Base-by-base conservation (phyloP, 2,329 filamentous ascomycete species). In the Pseudocercospora fuligena region DNA sequence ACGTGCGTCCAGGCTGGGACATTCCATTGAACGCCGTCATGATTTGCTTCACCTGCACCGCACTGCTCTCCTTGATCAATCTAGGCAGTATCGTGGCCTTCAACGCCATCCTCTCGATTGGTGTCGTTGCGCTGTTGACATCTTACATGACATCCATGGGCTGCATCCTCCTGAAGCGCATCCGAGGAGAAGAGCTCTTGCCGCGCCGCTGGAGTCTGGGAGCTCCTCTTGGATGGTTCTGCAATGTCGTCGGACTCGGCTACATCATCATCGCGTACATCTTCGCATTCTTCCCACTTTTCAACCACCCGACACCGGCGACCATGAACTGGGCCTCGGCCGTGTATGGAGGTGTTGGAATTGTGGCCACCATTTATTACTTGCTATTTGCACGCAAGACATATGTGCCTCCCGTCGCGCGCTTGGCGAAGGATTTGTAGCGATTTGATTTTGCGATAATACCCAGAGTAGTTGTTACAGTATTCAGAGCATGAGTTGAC, bases 21-120 rank as follows among this genome's bases (percentile, higher is more conserved):
- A 70, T 77, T 29, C 75, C 75, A 1, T 54, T 75, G 23, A 76
- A 75, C 27, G 70, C 75, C 11, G 73, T 76, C 66, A 47, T 69
- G 6, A 61, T 72, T 21, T 68, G 67, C 63, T 71, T 72, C 60
- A 58, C 53, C 60, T 68, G 66, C 69, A 70, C 74, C 2, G 63
- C 69, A 4, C 62, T 73, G 3, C 63, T 74, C 25, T 72, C 71
- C 23, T 60, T 73, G 36, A 70, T 72, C 49, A 79, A 78, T 59
- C 69, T 80, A 36, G 78, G 77, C 46, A 76, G 75, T 46, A 80
- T 77, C 21, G 78, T 80, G n/a, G 79, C 79, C 19, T 78, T 84
- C 64, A 78, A 79, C 67, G 79, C 79, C 47, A 80, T 82, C 51
- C 75, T 82, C n/a, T 71, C 72, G 43, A 71, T 72, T 43, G 77